Conservation (phyloP, 2,329 filamentous ascomycete species). For the Alternaria triticina region DNA sequence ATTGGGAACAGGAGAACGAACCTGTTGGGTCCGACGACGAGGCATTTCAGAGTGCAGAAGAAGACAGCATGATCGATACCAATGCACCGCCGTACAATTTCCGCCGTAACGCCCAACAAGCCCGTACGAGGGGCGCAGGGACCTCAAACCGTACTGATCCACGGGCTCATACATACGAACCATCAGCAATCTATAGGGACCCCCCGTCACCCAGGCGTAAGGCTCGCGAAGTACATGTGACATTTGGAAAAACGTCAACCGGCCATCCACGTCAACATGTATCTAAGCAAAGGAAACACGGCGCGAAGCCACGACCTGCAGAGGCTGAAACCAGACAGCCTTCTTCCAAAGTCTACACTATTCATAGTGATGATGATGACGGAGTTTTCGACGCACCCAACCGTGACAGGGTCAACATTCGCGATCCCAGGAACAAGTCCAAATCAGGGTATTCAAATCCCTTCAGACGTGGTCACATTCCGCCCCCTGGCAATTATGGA, state of each 20-base stretch:
- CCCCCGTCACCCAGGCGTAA: background rate
- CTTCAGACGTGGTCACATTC: background rate
- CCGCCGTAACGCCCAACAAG: background rate
- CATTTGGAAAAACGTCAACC: background rate
- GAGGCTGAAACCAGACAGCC: too few relatives aligned
- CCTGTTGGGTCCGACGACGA: background rate
- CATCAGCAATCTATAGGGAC: background rate
- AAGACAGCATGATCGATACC: background rate
- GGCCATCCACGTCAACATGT: too few relatives aligned
- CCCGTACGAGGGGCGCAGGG: background rate
- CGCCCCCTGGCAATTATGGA: background rate
- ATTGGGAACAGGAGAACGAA: slow-evolving; percentile 3
- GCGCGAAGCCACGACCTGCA: too few relatives aligned
- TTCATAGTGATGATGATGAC: too few relatives aligned
- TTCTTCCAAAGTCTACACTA: too few relatives aligned
- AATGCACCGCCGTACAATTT: background rate
- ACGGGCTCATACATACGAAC: background rate
- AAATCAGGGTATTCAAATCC: background rate
- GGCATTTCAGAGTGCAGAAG: background rate
- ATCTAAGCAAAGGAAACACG: too few relatives aligned
- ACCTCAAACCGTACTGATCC: background rate
- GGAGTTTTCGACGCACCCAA: too few relatives aligned
- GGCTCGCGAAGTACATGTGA: background rate
- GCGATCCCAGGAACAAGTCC: too few relatives aligned
- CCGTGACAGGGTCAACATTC: too few relatives aligned